phyloP scores from a whole-genome alignment of 441 rosid genomes.

The Arabidopsis hybrid region DNA sequence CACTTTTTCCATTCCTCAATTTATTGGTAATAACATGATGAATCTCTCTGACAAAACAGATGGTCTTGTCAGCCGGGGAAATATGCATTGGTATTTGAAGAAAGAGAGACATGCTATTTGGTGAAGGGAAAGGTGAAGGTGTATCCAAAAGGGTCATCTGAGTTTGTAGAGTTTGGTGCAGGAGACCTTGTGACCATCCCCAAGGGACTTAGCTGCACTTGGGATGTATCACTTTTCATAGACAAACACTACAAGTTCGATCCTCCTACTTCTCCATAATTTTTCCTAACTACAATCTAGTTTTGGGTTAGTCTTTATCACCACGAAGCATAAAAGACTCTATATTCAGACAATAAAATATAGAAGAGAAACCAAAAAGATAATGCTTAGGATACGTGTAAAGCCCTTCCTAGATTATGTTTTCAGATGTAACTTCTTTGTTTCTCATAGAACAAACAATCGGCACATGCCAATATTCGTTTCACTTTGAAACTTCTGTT shows the following conservation, averaged over 20 bases:
- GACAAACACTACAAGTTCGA: conserved; percentile 94
- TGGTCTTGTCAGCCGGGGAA: conserved; percentile 97
- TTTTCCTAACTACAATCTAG: conserved; percentile 22
- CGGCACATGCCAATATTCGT: conserved; percentile 9
- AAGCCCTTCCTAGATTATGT: conserved; percentile 34
- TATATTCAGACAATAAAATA: conserved; percentile 32
- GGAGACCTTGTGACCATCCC: conserved; percentile 94
- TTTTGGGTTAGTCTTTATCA: conserved; percentile 42
- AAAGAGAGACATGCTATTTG: conserved; percentile 88
- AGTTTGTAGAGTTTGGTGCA: conserved; percentile 87
- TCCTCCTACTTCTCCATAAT: conserved; percentile 51
- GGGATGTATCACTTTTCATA: conserved; percentile 87
- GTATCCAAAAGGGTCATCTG: conserved; percentile 62
- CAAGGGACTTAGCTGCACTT: conserved; percentile 91
- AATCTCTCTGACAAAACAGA: conserved; percentile 48
- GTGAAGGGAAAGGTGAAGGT: conserved; percentile 87
- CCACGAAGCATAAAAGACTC: conserved; percentile 34
- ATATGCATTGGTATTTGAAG: conserved; percentile 88
- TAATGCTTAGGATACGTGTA: conserved; percentile 27
- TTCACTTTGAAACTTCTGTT: not conserved
- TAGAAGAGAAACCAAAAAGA: conserved; percentile 16
- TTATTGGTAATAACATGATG: conserved; percentile 34
- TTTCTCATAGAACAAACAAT: conserved; percentile 18
- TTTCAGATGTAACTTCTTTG: conserved; percentile 27
- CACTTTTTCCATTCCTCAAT: conserved; percentile 1